These are phyloP conservation scores for Ploettnerulaceae sp. DNA, from an alignment of 2,329 filamentous ascomycete species.

Conservation along the genomic window DNA sequence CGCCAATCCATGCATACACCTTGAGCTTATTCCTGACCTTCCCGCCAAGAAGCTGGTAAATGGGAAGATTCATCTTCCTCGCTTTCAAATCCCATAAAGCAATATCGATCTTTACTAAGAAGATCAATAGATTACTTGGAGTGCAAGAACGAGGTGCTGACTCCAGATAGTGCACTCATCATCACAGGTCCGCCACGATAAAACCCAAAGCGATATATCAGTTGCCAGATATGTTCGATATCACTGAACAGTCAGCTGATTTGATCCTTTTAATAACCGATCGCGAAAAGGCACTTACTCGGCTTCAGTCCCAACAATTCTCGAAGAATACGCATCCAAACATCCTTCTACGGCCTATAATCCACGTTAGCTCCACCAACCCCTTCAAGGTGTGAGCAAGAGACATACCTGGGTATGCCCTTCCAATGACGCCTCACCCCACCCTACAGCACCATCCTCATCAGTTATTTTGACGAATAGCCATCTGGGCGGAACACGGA, in stretches of 20 bases:
- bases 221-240: slow-evolving; percentile 79
- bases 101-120: slow-evolving; percentile 54
- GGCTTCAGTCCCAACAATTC: slow-evolving; percentile 63
- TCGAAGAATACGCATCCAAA: slow-evolving; percentile 58
- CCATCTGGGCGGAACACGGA: slow-evolving; percentile 70
- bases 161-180: slow-evolving; percentile 72
- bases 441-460: slow-evolving; percentile 57
- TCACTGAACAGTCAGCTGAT: too few species aligned
- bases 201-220: slow-evolving; percentile 65
- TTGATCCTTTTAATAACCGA: not conserved
- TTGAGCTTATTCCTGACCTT: slow-evolving; percentile 65
- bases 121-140: slow-evolving; percentile 49
- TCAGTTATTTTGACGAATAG: slow-evolving; percentile 74
- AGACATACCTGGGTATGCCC: slow-evolving; percentile 51
- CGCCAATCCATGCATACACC: slow-evolving; percentile 77
- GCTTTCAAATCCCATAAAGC: slow-evolving; percentile 37
- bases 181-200: slow-evolving; percentile 76
- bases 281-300: slow-evolving; percentile 45
- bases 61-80: slow-evolving; percentile 57
- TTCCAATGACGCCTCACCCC: slow-evolving; percentile 72
- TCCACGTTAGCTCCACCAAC: not conserved
- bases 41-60: slow-evolving; percentile 70
- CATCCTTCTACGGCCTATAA: slow-evolving; percentile 65
- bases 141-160: slow-evolving; percentile 79
- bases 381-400: not conserved